Evolutionary conservation across 345 rosid genomes (phyloP).

Genomic region (Eucalyptus caleyi): DNA sequence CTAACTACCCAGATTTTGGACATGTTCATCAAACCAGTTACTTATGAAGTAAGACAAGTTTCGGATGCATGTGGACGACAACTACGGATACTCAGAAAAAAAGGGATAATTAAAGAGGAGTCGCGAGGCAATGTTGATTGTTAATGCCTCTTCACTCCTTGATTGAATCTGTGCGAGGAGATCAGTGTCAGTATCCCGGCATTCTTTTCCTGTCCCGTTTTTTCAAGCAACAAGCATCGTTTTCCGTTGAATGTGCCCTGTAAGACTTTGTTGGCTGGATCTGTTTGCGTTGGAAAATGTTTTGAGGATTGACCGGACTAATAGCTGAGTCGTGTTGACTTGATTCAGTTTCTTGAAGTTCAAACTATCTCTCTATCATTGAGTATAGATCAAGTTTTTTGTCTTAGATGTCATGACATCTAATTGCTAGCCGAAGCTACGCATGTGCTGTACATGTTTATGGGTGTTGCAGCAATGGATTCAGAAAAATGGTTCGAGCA

Average conservation of each 20-base stretch:
- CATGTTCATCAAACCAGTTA: background rate
- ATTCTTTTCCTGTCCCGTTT: background rate
- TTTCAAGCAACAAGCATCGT: background rate
- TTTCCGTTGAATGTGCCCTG: background rate
- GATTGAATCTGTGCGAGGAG: background rate
- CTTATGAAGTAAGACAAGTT: background rate
- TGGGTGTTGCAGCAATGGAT: background rate
- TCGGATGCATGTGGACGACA: background rate
- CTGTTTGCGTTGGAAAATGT: background rate
- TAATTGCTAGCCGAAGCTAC: background rate
- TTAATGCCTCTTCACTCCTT: background rate
- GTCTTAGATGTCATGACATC: background rate
- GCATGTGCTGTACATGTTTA: background rate
- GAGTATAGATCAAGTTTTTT: background rate
- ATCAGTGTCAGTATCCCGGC: background rate
- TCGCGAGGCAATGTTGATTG: background rate
- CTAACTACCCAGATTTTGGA: background rate
- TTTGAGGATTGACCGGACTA: background rate
- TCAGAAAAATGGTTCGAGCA: background rate
- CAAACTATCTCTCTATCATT: background rate
- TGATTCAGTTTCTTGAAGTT: background rate
- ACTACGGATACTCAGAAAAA: background rate
- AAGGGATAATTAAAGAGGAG: background rate
- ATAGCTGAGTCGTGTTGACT: background rate
- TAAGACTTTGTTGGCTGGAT: background rate